These are phyloP conservation scores for Dactylorhiza incarnata DNA, from an alignment of 106 monocot genomes.

Conservation along the genomic window DNA sequence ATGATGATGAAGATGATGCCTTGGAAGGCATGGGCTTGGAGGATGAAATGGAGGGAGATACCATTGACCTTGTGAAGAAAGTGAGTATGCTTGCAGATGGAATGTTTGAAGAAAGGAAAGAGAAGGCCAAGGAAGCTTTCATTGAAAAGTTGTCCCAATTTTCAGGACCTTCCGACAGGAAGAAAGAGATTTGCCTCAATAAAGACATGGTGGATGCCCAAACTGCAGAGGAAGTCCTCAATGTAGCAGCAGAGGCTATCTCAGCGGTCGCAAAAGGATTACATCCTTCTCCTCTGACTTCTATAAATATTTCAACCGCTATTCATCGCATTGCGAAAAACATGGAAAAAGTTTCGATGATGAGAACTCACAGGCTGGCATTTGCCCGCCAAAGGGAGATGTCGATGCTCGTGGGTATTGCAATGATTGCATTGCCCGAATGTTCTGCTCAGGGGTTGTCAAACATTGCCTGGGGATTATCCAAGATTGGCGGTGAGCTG, in stretches of 20 bases:
- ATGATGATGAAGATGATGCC: conserved; percentile 19
- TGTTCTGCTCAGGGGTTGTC: conserved; percentile 87
- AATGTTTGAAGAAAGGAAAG: conserved; percentile 70
- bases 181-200: conserved; percentile 73
- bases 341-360: conserved; percentile 93
- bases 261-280: conserved; percentile 77
- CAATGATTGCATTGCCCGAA: conserved; percentile 72
- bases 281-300: conserved; percentile 80
- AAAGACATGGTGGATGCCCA: conserved; percentile 61
- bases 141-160: conserved; percentile 65
- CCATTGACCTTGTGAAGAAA: conserved; percentile 21
- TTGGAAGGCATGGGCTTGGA: conserved; percentile 27
- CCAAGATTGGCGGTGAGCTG: conserved; percentile 89
- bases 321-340: conserved; percentile 94
- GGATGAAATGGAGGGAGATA: conserved; percentile 15
- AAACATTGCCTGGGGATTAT: conserved; percentile 91
- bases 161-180: conserved; percentile 72
- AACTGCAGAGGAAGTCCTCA: conserved; percentile 76
- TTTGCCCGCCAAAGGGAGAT: conserved; percentile 85
- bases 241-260: conserved; percentile 55
- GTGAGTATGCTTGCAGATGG: conserved; percentile 49
- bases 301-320: conserved; percentile 77
- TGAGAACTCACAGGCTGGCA: conserved; percentile 44
- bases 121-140: conserved; percentile 47
- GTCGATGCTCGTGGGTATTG: conserved; percentile 95